Percentiles rank a stretch among this genome's conserved stretches.
Conservation (phyloP, 2,329 filamentous ascomycete genomes). For the Purpureocillium lavendulum region DNA sequence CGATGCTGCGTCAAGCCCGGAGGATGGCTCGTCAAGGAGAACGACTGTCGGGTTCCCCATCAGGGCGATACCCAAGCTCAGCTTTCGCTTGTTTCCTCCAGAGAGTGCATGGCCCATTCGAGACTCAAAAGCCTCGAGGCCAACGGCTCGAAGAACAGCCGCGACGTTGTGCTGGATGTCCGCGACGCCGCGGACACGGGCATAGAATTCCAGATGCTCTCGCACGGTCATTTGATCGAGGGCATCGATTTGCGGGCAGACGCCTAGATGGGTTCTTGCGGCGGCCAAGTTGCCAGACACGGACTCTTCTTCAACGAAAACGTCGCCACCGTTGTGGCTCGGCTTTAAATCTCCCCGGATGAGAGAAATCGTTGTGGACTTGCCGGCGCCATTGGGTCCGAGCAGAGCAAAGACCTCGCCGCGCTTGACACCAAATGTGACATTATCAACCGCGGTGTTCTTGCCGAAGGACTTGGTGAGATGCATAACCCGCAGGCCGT, state of each 20-base stretch:
- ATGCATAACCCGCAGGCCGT: conserved; percentile 72
- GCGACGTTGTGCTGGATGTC: conserved; percentile 70
- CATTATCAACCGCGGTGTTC: conserved; percentile 76
- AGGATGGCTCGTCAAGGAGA: conserved; percentile 81
- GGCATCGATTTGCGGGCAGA: conserved; percentile 83
- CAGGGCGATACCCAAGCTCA: conserved; percentile 79
- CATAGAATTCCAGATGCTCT: conserved; percentile 85
- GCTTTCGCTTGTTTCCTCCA: conserved; percentile 89
- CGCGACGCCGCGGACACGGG: conserved; percentile 68
- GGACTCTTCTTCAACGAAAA: conserved; percentile 71
- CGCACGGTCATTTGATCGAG: conserved; percentile 85
- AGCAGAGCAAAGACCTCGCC: conserved; percentile 84
- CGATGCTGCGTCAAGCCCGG: conserved; percentile 81
- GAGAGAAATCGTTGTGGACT: conserved; percentile 80
- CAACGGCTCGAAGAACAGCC: conserved; percentile 73
- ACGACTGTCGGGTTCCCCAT: conserved; percentile 88
- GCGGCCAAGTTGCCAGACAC: conserved; percentile 63
- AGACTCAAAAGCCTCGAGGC: conserved; percentile 59
- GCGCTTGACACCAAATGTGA: conserved; percentile 71
- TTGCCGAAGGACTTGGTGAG: conserved; percentile 72
- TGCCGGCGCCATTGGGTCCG: conserved; percentile 86
- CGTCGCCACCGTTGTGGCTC: conserved; percentile 60
- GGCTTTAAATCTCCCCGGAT: conserved; percentile 84
- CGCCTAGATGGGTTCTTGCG: conserved; percentile 73
- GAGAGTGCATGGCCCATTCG: conserved; percentile 74